Percentiles rank a stretch among this genome's conserved stretches.
phyloP scores from a whole-genome alignment of 192 early-diverging fungal species.

The Mortierella claussenii region DNA sequence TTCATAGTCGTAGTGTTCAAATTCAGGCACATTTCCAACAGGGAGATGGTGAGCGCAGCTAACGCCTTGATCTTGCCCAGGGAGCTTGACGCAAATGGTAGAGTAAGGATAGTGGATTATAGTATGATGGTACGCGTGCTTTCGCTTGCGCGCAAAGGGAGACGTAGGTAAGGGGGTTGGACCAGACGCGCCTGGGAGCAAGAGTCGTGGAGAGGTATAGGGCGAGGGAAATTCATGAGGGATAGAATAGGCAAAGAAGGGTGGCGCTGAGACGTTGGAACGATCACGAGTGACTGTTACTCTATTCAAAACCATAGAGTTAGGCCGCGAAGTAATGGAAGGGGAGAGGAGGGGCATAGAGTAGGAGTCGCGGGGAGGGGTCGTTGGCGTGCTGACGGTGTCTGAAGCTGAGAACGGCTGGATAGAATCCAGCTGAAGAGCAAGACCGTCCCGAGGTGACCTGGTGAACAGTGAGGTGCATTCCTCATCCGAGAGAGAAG shows the following conservation, averaged over 20 bases:
- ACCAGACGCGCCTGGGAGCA: constrained; percentile 36
- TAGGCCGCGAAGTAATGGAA: constrained; percentile 25
- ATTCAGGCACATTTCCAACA: constrained; percentile 24
- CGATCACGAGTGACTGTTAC: constrained; percentile 29
- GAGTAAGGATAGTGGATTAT: constrained; percentile 16
- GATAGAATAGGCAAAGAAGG: constrained; percentile 50
- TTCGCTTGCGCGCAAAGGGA: constrained; percentile 50
- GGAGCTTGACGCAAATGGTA: constrained; percentile 28
- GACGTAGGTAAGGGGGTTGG: constrained; percentile 33
- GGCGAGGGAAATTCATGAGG: constrained; percentile 51
- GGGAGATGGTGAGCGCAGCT: constrained; percentile 8
- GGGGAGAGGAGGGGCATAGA: constrained; percentile 8
- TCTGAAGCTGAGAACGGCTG: constrained; percentile 13
- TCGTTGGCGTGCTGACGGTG: constrained; percentile 11
- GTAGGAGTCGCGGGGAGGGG: constrained; percentile 17
- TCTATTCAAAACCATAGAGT: constrained; percentile 27
- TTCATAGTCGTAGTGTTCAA: constrained; percentile 15
- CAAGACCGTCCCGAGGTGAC: constrained; percentile 6
- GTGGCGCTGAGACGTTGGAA: constrained; percentile 26
- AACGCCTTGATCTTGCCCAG: constrained; percentile 16
- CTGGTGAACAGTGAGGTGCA: no score
- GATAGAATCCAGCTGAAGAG: constrained; percentile 8
- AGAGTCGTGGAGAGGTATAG: constrained; percentile 44
- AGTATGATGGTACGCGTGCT: constrained; percentile 30
- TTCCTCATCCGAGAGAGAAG: background rate